Evolutionary conservation across 345 rosid species (phyloP), one percentile per base, ranked within the genome.

Genomic region (Draba incana): DNA sequence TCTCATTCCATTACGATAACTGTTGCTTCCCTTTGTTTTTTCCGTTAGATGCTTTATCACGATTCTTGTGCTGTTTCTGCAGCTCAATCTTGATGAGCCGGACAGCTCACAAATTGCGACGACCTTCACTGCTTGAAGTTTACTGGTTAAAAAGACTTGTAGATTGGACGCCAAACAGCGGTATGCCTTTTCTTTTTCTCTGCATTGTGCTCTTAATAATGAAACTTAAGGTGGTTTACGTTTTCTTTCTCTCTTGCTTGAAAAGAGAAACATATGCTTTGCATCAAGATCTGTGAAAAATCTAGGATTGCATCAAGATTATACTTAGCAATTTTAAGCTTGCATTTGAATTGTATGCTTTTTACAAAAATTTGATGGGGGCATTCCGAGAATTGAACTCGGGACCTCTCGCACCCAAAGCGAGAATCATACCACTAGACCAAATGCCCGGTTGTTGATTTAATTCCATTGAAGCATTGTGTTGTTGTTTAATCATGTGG

Each of bases 351-450:
- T 3, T 28, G 31, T 28, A 28, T 28, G 31, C 31, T 0, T 28
- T 28, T 28, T 28, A 28, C 31, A 28, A 28, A 28, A 20, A 20
- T 1, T 20, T 20, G 20, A 20, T 20, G 20, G 84, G 83, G 90
- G 84, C 84, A 77, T 88, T 86, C 83, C 72, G 80, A 81, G 85
- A 85, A 85, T 78, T 54, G 44, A 83, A 81, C 84, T 84, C 78
- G 69, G 82, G 90, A 90, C 85, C 84, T 84, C 85, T 90, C 77
- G 80, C 86, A 83, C 87, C 88, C 85, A 69, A 85, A 88, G 86
- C 84, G 68, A 86, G 91, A 35, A 35, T 35, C 27, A 23, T 48
- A 15, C 9, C 25, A 46, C 50, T 46, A 46, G 50, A 46, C 50
- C 10, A 15, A 35, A 48, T 48, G 56, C 45, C 86, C 75, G 0